These are phyloP conservation scores for Mycena maculata DNA, from an alignment of 768 basidiomycete species.

Conservation along the genomic window DNA sequence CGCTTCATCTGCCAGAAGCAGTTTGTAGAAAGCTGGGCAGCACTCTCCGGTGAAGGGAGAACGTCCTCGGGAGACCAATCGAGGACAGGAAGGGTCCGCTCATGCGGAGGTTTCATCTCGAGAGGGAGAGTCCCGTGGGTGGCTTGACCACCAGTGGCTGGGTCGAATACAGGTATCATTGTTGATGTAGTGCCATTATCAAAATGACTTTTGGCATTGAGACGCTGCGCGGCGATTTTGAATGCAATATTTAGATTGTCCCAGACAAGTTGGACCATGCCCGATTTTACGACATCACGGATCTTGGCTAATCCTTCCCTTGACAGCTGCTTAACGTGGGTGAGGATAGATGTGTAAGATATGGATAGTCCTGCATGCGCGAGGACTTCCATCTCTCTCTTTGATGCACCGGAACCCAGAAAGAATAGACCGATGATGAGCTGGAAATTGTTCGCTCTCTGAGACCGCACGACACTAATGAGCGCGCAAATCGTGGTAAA, in stretches of 20 bases:
- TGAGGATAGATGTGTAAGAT: conserved; percentile 1
- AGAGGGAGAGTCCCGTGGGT: conserved; percentile 23
- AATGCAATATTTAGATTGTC: conserved; percentile 36
- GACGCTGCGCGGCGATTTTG: conserved; percentile 28
- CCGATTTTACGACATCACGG: conserved; percentile 33
- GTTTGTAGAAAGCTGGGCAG: neutral
- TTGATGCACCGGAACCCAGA: conserved; percentile 26
- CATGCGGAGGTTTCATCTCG: conserved; percentile 6
- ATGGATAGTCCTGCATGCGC: conserved; percentile 27
- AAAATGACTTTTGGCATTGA: too few relatives aligned
- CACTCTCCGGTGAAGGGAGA: neutral
- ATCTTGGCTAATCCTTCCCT: conserved; percentile 2
- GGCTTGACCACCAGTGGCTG: conserved; percentile 16
- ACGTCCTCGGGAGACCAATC: conserved; percentile 11
- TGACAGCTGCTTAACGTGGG: conserved; percentile 16
- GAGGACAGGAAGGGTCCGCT: conserved; percentile 15
- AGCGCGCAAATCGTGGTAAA: conserved; percentile 25
- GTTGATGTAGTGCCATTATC: conserved; percentile 41
- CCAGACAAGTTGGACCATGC: conserved; percentile 36
- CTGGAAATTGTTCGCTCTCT: conserved; percentile 30
- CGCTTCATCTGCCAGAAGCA: conserved; percentile 17
- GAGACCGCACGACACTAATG: conserved; percentile 17
- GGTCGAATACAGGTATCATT: conserved; percentile 35
- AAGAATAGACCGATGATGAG: conserved; percentile 29
- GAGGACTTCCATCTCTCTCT: conserved; percentile 29